Evolutionary conservation across 2,329 filamentous ascomycete genomes (phyloP), one percentile per base, ranked within the genome.

Genomic region (Shiraia sp.): DNA sequence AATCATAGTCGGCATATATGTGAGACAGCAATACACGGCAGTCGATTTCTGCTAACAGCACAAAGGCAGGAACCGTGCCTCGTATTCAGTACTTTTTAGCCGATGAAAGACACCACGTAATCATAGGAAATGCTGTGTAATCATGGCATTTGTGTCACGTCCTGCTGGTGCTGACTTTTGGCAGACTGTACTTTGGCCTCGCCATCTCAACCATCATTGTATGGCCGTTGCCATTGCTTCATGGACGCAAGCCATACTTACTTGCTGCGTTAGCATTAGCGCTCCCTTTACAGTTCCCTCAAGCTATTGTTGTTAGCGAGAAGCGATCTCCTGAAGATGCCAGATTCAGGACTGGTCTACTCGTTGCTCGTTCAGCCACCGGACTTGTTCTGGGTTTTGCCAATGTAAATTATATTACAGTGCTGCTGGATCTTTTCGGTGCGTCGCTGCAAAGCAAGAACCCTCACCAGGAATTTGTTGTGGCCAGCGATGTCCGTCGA

Each of bases 221-320:
- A 52, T 91, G 87, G 87, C 86, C 87, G 3, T 69, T 90, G 5
- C 85, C 87, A 6, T 74, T 89, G 6, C 75, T 91, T 1, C 87
- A 91, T 61, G 87, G 88, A 3, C 79, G 87, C 9, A 90, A 90
- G 59, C 85, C 86, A 1, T 91, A 91, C 58, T 82, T 86, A n/a
- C 72, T 90, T 26, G 75, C 80, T 22, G 79, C 86, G 14, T 75
- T 91, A 37, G 79, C 81, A 2, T 61, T 90, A 23, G 81, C 87
- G 5, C 79, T 91, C 71, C 86, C 87, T 3, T 73, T 91, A 0
- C 77, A 90, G 25, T 88, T 90, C 42, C 87, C 87, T 0, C 87
- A 92, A 63, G 87, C 87, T 1, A 71, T 90, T 27, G 77, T 83
- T 2, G 78, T 89, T 7, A 77, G 78, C 31, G 64, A 70, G 7